phyloP scores from a whole-genome alignment of 2,329 filamentous ascomycete species.

The Monilinia laxa region DNA sequence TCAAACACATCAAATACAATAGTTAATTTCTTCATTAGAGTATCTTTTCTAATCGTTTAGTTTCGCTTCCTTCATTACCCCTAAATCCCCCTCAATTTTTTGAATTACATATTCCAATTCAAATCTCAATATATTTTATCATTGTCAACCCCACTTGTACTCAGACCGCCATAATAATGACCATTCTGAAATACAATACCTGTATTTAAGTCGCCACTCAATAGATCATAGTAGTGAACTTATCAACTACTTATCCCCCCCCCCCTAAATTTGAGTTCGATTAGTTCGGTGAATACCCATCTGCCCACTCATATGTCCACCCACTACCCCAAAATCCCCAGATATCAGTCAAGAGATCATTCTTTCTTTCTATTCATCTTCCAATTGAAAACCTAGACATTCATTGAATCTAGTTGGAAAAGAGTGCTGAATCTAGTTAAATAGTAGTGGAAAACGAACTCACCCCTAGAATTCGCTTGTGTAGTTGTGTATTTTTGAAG shows the following conservation, averaged over 20 bases:
- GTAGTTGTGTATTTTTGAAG: not conserved
- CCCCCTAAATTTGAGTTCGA: not conserved
- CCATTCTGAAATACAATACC: not conserved
- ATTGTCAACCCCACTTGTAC: slow-evolving; percentile 2
- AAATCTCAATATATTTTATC: not conserved
- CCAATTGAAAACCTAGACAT: not conserved
- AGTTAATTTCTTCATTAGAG: not conserved
- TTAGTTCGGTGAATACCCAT: not conserved
- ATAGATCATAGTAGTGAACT: not conserved
- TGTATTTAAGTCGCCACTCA: not conserved
- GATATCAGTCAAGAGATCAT: not conserved
- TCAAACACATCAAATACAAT: not conserved
- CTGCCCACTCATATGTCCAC: not conserved
- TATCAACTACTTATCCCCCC: not conserved
- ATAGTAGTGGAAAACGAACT: not conserved
- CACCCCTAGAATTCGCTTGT: not conserved
- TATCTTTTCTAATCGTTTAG: not conserved
- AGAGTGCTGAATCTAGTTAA: not conserved
- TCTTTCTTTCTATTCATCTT: not conserved
- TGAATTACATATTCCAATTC: not conserved
- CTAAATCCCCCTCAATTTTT: not conserved
- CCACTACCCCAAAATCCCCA: not conserved
- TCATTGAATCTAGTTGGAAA: not conserved
- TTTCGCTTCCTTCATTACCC: not conserved
- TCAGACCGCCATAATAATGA: slow-evolving; percentile 1